Conservation (phyloP, 1,284 basidiomycete species). For the Cryptococcus sp. region DNA sequence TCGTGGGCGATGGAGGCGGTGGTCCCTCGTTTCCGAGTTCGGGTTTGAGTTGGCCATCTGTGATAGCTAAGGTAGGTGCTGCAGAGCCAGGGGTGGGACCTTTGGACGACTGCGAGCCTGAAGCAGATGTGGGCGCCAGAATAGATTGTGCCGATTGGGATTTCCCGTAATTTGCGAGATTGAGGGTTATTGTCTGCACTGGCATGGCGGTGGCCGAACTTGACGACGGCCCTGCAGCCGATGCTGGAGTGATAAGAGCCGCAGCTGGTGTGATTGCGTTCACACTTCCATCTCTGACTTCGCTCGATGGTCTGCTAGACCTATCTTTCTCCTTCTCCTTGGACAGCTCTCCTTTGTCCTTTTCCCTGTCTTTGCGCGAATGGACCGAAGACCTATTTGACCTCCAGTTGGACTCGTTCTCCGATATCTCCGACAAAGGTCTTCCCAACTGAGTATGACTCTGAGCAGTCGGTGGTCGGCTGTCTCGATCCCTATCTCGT, state of each 20-base stretch:
- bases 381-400: slow-evolving; percentile 26
- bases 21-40: background rate
- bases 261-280: background rate
- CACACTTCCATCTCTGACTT: slow-evolving; percentile 27
- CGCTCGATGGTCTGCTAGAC: slow-evolving; percentile 29
- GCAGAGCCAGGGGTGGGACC: slow-evolving; percentile 2
- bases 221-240: slow-evolving; percentile 16
- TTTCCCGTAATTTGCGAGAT: slow-evolving; percentile 44
- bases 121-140: slow-evolving; percentile 2
- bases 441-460: slow-evolving; percentile 9
- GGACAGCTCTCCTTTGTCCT: background rate
- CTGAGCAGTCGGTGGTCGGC: background rate
- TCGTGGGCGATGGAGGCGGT: slow-evolving; percentile 16
- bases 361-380: slow-evolving; percentile 8
- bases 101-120: slow-evolving; percentile 3
- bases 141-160: slow-evolving; percentile 6
- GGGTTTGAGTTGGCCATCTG: background rate
- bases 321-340: background rate
- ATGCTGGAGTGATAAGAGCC: background rate
- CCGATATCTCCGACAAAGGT: slow-evolving; percentile 39
- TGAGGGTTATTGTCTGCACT: slow-evolving; percentile 47
- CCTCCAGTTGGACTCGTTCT: slow-evolving; percentile 26
- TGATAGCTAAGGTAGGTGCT: slow-evolving; percentile 3
- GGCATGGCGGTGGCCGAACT: slow-evolving; percentile 18
- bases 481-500: background rate